Evolutionary conservation across 345 rosid species (phyloP), one percentile per base, ranked within the genome.

Genomic region (Rhodamnia argentea): DNA sequence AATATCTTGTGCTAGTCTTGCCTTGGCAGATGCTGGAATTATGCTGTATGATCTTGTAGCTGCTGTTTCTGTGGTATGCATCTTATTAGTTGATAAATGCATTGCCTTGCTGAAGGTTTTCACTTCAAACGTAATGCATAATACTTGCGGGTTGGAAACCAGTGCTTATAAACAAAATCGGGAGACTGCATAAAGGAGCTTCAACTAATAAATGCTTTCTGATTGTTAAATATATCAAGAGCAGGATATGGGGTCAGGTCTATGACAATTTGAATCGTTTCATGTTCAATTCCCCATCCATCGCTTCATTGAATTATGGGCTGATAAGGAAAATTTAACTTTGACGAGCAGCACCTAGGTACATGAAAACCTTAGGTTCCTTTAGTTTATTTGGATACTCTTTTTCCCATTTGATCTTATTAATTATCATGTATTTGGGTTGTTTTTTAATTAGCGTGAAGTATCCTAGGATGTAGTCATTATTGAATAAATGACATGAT

Each of bases 31-130:
- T 92, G 98, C 98, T 4, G 98, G 99, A 83, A 96, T 96, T 86
- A 94, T 94, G 99, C 94, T 97, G 95, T 93, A 93, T 92, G 99
- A 97, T 90, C 98, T 96, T 40, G 94, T 97, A 86, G 92, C 98
- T 82, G 94, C 98, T 82, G 98, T 94, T 88, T 95, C 99, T 86
- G 95, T 96, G 98, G 99, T 95, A 95, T 84, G 93, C 81, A 18
- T 37, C 81, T 32, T 70, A 32, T 70, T 4, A 10, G 47, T 37
- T 70, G 47, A 70, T 37, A 70, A 70, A 37, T 37, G 6, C 23
- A 37, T 70, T 37, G 42, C 47, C 37, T 70, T 37, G 37, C 81
- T 70, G 81, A 70, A 70, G 81, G 26, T 18, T 70, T 64, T 37
- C 81, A 70, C 44, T 70, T 70, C 78, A 32, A 18, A 70, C 11